Evolutionary conservation across 1,284 basidiomycete species (phyloP).

Genomic region (Xanthoconium separans): DNA sequence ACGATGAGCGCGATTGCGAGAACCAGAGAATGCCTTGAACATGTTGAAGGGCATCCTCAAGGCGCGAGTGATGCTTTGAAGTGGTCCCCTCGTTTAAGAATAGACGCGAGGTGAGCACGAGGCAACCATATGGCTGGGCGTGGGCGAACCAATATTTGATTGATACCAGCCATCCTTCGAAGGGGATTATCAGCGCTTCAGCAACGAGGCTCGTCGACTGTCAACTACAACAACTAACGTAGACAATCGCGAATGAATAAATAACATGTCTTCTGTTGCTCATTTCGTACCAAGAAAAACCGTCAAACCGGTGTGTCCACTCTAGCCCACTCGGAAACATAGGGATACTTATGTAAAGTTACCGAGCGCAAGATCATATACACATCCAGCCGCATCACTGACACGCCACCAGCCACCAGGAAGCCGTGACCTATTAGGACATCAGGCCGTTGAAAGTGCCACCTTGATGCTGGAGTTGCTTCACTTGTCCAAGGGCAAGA

Average conservation of each 20-base stretch:
- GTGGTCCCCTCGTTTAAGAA: conserved; percentile 19
- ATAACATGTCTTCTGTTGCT: neutral
- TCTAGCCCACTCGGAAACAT: neutral
- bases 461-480: conserved; percentile 47
- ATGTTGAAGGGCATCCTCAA: conserved; percentile 38
- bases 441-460: conserved; percentile 10
- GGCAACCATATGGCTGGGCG: conserved; percentile 25
- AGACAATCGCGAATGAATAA: neutral
- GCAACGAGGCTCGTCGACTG: conserved; percentile 8
- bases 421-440: conserved; percentile 11
- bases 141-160: conserved; percentile 2
- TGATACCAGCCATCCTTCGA: neutral
- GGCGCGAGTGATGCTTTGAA: conserved; percentile 16
- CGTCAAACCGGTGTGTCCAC: neutral
- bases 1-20: conserved; percentile 33
- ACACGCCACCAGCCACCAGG: conserved; percentile 12
- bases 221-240: neutral
- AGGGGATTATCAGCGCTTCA: conserved; percentile 1
- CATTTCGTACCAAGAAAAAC: conserved; percentile 1
- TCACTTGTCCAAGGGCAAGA: conserved; percentile 59
- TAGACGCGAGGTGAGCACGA: conserved; percentile 33
- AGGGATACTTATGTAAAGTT: conserved; percentile 1
- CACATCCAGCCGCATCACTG: conserved; percentile 5
- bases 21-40: conserved; percentile 37
- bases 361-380: conserved; percentile 5